Conservation (phyloP, 1,139 yeast species). For the Nakaseomyces kungkrabaensis region DNA sequence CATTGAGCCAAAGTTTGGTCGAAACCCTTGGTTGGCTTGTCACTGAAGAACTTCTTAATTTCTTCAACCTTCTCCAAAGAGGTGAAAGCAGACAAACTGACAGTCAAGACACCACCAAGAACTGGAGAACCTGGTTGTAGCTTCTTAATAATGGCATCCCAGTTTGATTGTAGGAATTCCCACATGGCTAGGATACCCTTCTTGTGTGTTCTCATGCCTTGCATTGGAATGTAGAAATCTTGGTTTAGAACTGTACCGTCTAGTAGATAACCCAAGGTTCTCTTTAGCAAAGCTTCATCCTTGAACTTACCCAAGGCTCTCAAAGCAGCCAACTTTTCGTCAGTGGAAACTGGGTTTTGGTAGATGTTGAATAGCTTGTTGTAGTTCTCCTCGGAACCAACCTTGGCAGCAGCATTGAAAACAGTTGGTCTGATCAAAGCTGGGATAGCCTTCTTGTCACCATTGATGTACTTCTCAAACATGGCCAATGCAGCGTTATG, state of each 20-base stretch:
- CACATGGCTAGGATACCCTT: slow-evolving; percentile 58
- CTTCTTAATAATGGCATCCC: slow-evolving; percentile 53
- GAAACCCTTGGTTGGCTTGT: slow-evolving; percentile 59
- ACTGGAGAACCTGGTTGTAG: slow-evolving; percentile 78
- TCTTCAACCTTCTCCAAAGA: slow-evolving; percentile 47
- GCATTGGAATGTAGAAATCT: slow-evolving; percentile 73
- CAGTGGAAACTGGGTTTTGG: slow-evolving; percentile 54
- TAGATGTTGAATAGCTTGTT: slow-evolving; percentile 57
- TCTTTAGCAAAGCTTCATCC: slow-evolving; percentile 46
- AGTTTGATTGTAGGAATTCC: slow-evolving; percentile 69
- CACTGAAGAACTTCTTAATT: slow-evolving; percentile 49
- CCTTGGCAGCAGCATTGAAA: slow-evolving; percentile 56
- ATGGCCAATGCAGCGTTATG: slow-evolving; percentile 44
- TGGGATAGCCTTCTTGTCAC: slow-evolving; percentile 60
- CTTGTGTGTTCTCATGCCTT: slow-evolving; percentile 52
- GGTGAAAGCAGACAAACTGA: slow-evolving; percentile 58
- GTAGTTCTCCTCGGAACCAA: slow-evolving; percentile 55
- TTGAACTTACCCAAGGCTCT: slow-evolving; percentile 65
- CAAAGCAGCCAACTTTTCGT: slow-evolving; percentile 70
- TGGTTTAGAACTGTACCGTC: slow-evolving; percentile 70
- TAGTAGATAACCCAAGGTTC: slow-evolving; percentile 51
- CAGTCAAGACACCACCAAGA: slow-evolving; percentile 61
- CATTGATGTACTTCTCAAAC: slow-evolving; percentile 51
- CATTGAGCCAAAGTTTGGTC: slow-evolving; percentile 67
- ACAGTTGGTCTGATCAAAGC: slow-evolving; percentile 72